These are phyloP conservation scores for Monosporascus sp. DNA, from an alignment of 2,329 filamentous ascomycete genomes.

Conservation along the genomic window DNA sequence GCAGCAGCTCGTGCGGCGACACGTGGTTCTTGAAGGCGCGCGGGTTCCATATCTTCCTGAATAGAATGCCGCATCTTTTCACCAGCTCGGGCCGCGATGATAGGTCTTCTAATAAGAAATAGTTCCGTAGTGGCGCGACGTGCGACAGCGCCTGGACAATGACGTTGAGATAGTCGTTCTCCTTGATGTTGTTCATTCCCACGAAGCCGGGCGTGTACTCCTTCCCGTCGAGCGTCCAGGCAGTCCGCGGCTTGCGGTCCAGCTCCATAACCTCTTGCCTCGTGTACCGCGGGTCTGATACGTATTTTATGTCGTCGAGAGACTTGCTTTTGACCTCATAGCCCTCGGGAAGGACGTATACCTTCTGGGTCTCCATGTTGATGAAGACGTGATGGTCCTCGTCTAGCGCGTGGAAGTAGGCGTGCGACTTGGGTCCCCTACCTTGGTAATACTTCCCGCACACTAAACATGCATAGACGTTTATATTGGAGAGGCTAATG, in stretches of 20 bases:
- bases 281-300: slow-evolving; percentile 84
- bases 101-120: slow-evolving; percentile 82
- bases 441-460: slow-evolving; percentile 98
- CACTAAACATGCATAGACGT: slow-evolving; percentile 94
- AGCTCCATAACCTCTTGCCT: slow-evolving; percentile 74
- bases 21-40: slow-evolving; percentile 95
- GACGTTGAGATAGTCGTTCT: slow-evolving; percentile 97
- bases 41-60: slow-evolving; percentile 97
- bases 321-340: slow-evolving; percentile 95
- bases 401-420: slow-evolving; percentile 95
- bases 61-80: slow-evolving; percentile 79
- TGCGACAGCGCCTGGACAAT: slow-evolving; percentile 88
- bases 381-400: slow-evolving; percentile 96
- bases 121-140: slow-evolving; percentile 84
- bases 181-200: slow-evolving; percentile 99
- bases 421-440: slow-evolving; percentile 86
- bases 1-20: slow-evolving; percentile 92
- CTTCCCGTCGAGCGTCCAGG: slow-evolving; percentile 75
- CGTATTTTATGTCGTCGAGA: slow-evolving; percentile 96
- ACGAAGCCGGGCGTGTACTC: slow-evolving; percentile 92
- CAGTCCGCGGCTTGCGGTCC: slow-evolving; percentile 59
- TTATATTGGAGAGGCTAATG: slow-evolving; percentile 93
- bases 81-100: slow-evolving; percentile 69
- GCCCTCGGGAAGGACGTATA: slow-evolving; percentile 89
- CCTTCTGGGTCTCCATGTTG: slow-evolving; percentile 90